These are phyloP conservation scores for Aspergillus novofumigatus DNA, from an alignment of 2,329 filamentous ascomycete genomes.

Conservation along the genomic window DNA sequence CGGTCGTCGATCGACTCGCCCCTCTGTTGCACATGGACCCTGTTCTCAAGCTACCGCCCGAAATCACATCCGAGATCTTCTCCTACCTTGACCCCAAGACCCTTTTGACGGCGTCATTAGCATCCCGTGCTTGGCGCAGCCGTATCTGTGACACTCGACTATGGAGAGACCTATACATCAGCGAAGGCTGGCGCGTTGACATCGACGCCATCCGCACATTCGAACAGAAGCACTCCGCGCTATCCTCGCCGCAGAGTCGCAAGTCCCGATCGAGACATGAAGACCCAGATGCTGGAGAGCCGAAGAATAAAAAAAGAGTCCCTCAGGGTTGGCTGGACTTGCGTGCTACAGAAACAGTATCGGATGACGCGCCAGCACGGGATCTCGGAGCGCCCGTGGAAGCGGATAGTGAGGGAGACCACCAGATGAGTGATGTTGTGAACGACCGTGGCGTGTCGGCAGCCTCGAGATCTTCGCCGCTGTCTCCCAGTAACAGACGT, in stretches of 20 bases:
- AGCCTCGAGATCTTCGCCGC: constrained; percentile 15
- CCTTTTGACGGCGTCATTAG: constrained; percentile 70
- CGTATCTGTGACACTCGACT: constrained; percentile 77
- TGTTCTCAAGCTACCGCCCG: constrained; percentile 75
- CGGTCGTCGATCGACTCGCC: constrained; percentile 74
- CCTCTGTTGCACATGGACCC: constrained; percentile 92
- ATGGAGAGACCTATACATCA: constrained; percentile 78
- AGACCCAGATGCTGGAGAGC: constrained; percentile 47
- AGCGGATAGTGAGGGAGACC: constrained; percentile 37
- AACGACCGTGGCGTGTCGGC: constrained; percentile 18
- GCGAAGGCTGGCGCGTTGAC: constrained; percentile 81
- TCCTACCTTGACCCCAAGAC: constrained; percentile 79
- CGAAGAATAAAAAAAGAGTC: constrained; percentile 51
- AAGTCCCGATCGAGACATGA: constrained; percentile 46
- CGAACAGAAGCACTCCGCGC: constrained; percentile 52
- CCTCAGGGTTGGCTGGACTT: constrained; percentile 43
- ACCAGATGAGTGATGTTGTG: constrained; percentile 41
- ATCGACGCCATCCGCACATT: constrained; percentile 60
- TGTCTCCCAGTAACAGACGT: constrained; percentile 12
- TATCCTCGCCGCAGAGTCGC: constrained; percentile 34
- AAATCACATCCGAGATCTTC: constrained; percentile 87
- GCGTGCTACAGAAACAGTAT: constrained; percentile 25
- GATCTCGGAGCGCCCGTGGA: constrained; percentile 6
- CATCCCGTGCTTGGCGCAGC: constrained; percentile 77
- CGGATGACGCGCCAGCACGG: background rate